Conservation (phyloP, 495 filamentous ascomycete genomes). For the Lophiotrema nucula region DNA sequence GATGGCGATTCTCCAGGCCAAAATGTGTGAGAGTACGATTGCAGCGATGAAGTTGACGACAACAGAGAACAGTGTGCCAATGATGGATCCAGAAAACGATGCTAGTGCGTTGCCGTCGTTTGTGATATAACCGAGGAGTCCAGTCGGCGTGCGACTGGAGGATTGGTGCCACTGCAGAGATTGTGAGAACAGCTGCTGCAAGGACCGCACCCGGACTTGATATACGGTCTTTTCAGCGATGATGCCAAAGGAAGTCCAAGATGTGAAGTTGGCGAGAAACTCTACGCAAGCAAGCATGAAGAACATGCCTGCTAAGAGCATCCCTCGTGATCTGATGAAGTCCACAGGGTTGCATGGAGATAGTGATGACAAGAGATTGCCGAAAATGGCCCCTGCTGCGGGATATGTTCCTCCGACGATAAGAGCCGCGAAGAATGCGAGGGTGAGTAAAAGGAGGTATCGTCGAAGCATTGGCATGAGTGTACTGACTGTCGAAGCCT, state of each 20-base stretch:
- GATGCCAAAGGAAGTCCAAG: slow-evolving; percentile 76
- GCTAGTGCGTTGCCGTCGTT: slow-evolving; percentile 76
- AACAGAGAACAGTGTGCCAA: slow-evolving; percentile 81
- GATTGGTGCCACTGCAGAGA: slow-evolving; percentile 86
- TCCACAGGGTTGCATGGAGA: slow-evolving; percentile 13
- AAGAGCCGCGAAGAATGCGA: slow-evolving; percentile 19
- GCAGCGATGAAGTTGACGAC: slow-evolving; percentile 70
- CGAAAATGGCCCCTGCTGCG: slow-evolving; percentile 20
- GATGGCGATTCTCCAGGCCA: slow-evolving; percentile 88
- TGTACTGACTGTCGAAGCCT: neutral
- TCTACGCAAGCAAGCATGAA: slow-evolving; percentile 81
- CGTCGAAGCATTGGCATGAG: slow-evolving; percentile 20
- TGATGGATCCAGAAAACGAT: slow-evolving; percentile 74
- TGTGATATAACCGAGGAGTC: slow-evolving; percentile 80
- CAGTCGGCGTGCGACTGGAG: slow-evolving; percentile 77
- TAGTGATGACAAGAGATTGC: slow-evolving; percentile 19
- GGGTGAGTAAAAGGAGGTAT: slow-evolving; percentile 7
- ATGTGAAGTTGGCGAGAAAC: slow-evolving; percentile 65
- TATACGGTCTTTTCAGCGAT: slow-evolving; percentile 82
- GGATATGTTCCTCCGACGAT: slow-evolving; percentile 26
- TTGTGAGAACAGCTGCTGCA: slow-evolving; percentile 82
- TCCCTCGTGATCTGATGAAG: slow-evolving; percentile 12
- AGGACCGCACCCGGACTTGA: slow-evolving; percentile 73
- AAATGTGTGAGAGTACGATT: slow-evolving; percentile 61
- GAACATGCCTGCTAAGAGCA: slow-evolving; percentile 85